These are phyloP conservation scores for Yamadazyma sp. DNA, from an alignment of 805 yeast species.

Conservation along the genomic window DNA sequence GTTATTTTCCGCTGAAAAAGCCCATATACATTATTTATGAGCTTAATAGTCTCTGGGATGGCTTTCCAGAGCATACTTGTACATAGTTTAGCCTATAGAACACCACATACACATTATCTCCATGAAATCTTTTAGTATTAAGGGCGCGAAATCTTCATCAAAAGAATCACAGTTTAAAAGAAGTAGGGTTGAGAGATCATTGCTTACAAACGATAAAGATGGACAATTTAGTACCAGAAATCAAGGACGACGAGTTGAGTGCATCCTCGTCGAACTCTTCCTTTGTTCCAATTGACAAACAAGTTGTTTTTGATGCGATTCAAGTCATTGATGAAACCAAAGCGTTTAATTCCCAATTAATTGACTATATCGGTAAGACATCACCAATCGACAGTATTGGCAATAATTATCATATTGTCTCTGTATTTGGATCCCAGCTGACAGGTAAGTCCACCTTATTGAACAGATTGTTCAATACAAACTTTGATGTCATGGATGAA, in stretches of 20 bases:
- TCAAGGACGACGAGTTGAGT: slow-evolving; percentile 3
- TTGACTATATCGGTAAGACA: slow-evolving; percentile 32
- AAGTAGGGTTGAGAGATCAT: too few relatives aligned
- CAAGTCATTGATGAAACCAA: slow-evolving; percentile 66
- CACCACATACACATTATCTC: too few relatives aligned
- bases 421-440: slow-evolving; percentile 96
- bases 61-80: too few relatives aligned
- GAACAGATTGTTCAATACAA: slow-evolving; percentile 80
- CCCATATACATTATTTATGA: too few relatives aligned
- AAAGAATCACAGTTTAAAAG: too few relatives aligned
- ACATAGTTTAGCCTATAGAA: too few relatives aligned
- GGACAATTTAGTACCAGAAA: too few relatives aligned
- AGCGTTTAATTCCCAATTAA: slow-evolving; percentile 41
- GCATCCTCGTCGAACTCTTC: slow-evolving; percentile 32
- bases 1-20: too few relatives aligned
- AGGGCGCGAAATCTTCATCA: too few relatives aligned
- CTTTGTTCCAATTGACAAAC: slow-evolving; percentile 37
- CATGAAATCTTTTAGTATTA: too few relatives aligned
- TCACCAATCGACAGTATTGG: slow-evolving; percentile 46
- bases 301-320: slow-evolving; percentile 37
- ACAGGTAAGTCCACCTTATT: slow-evolving; percentile 94
- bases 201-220: too few relatives aligned
- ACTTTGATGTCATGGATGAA: slow-evolving; percentile 93
- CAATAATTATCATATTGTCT: slow-evolving; percentile 78
- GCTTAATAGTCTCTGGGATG: too few relatives aligned